Evolutionary conservation across 345 rosid genomes (phyloP).

Genomic region (sweet orange (Citrus sinensis)): DNA sequence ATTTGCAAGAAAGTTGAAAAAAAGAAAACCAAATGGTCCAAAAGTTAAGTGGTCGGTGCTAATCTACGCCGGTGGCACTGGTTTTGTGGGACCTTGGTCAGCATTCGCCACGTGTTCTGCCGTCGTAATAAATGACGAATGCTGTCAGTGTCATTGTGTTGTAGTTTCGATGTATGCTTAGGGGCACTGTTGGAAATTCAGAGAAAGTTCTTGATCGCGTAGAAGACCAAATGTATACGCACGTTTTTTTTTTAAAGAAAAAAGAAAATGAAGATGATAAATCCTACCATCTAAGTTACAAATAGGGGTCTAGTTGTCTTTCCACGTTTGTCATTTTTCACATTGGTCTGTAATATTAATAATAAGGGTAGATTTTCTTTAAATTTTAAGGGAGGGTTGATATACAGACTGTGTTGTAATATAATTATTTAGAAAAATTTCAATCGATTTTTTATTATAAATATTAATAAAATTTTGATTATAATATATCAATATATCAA

Average conservation of each 20-base stretch:
- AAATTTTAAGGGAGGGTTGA: too few species aligned
- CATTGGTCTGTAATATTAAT: too few species aligned
- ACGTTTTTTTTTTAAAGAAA: neutral
- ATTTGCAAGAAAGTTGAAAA: neutral
- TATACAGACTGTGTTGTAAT: fast-evolving
- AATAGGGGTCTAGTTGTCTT: too few species aligned
- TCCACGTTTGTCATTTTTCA: too few species aligned
- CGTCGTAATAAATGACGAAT: neutral
- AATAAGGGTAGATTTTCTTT: fast-evolving
- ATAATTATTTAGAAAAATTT: too few species aligned
- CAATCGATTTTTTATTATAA: too few species aligned
- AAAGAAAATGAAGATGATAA: neutral
- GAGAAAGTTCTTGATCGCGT: neutral
- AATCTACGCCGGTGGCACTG: neutral
- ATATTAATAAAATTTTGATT: fast-evolving
- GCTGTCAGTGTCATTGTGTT: neutral
- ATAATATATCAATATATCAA: too few species aligned
- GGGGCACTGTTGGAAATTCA: neutral
- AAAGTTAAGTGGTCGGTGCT: conserved; percentile 12
- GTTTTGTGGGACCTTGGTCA: neutral
- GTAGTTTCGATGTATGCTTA: neutral
- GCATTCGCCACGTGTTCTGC: conserved; percentile 3
- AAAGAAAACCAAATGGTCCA: neutral
- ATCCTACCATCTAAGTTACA: neutral
- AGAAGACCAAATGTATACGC: too few species aligned